Conservation (phyloP, 345 rosid species). For the Clausena lansium region DNA sequence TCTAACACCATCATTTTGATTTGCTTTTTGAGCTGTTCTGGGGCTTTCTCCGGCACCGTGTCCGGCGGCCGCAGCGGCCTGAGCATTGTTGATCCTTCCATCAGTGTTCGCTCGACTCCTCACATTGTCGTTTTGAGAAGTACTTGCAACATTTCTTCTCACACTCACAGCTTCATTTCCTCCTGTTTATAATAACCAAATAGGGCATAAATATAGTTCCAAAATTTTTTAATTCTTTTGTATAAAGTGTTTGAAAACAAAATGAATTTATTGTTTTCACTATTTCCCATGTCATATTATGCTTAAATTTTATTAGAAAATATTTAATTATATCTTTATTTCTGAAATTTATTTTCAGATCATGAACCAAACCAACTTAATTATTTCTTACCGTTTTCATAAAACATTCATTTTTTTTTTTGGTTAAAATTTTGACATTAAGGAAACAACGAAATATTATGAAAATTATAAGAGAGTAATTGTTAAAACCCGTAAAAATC, state of each 20-base stretch:
- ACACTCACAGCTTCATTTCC: conserved; percentile 32
- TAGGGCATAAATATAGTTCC: too few species aligned
- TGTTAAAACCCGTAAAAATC: too few species aligned
- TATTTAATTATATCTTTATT: background rate
- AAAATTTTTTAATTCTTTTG: too few species aligned
- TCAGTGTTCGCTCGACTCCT: conserved; percentile 43
- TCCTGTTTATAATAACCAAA: conserved; percentile 21
- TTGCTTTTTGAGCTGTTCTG: conserved; percentile 5
- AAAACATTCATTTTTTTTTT: too few species aligned
- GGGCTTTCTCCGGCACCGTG: conserved; percentile 32
- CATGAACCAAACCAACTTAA: background rate
- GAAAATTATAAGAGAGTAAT: too few species aligned
- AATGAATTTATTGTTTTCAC: too few species aligned
- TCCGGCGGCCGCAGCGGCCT: conserved; percentile 22
- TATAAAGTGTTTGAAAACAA: too few species aligned
- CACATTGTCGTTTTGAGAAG: conserved; percentile 36
- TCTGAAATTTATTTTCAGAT: background rate
- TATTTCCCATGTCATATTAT: too few species aligned
- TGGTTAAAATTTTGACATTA: background rate
- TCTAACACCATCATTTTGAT: background rate
- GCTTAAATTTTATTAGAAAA: too few species aligned
- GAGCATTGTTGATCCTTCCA: conserved; percentile 24
- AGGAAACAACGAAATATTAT: background rate
- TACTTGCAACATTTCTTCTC: conserved; percentile 10
- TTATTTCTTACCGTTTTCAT: too few species aligned